phyloP scores from a whole-genome alignment of 345 rosid genomes.

The rapeseed (Brassica napus) region DNA sequence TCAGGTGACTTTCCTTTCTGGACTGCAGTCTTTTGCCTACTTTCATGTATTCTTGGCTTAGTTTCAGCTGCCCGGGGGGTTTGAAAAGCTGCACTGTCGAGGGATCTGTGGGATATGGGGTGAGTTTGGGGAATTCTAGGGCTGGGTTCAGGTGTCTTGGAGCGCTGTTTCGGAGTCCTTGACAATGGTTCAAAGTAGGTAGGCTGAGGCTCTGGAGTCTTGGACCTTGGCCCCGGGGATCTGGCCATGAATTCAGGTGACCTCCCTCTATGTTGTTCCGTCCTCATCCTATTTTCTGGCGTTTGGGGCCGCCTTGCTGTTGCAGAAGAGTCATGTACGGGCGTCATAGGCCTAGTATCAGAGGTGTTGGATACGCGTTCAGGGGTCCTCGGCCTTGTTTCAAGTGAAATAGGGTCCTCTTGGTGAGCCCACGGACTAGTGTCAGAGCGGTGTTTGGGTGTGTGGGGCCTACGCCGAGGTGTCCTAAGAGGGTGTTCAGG shows the following conservation, averaged over 20 bases:
- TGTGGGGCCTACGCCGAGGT: constrained; percentile 31
- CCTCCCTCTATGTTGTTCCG: constrained; percentile 25
- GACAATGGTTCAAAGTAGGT: constrained; percentile 28
- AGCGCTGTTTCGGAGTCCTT: constrained; percentile 19
- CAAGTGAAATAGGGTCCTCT: too few species aligned
- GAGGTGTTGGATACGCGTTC: background rate
- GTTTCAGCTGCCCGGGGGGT: background rate
- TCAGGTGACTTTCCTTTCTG: constrained; percentile 21
- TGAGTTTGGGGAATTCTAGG: constrained; percentile 26
- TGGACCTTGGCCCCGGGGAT: constrained; percentile 31
- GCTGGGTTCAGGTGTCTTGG: constrained; percentile 37
- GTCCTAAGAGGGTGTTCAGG: constrained; percentile 39
- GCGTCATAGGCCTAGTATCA: background rate
- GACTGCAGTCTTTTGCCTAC: constrained; percentile 3
- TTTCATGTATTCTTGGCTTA: constrained; percentile 17
- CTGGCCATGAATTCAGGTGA: constrained; percentile 33
- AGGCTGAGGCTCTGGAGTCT: constrained; percentile 41
- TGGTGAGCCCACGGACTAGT: too few species aligned
- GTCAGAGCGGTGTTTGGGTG: constrained; percentile 29
- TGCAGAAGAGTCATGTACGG: constrained; percentile 27
- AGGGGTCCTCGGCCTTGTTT: constrained; percentile 7
- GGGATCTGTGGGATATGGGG: constrained; percentile 30
- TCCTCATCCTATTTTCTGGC: constrained; percentile 30
- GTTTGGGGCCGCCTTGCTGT: constrained; percentile 29
- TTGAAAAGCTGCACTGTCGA: constrained; percentile 24